Evolutionary conservation across 768 basidiomycete genomes (phyloP), one percentile per base, ranked within the genome.

Genomic region (Trametes sanguinea): DNA sequence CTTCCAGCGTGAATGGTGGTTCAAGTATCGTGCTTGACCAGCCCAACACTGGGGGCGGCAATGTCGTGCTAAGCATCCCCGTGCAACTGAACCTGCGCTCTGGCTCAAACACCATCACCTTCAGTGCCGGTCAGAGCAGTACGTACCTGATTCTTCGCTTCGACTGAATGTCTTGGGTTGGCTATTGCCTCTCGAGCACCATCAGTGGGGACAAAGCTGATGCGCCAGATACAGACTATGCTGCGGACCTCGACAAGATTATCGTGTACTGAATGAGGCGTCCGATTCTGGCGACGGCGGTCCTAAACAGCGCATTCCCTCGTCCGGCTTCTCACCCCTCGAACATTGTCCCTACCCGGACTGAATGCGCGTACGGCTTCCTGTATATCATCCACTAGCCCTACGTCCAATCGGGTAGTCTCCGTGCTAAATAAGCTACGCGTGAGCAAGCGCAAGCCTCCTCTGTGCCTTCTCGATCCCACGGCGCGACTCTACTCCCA

Each of bases 201-300:
- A 22, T 22, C 22, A 22, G 22, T 22, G 22, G 22, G 22, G 22
- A 11, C 35, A 6, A 37, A 6, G 6, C 35, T 37, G 35, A 37
- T 11, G 6, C 11, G 35, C 35, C 35, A 11, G 35, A 33, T 16
- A 56, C 67, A 84, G 84, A 75, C 65, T 86, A 81, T 69, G 85
- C 84, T 13, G 85, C 76, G 10, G 84, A 86, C 66, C 74, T 86
- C 42, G 85, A 86, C 73, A 85, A 80, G 73, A 84, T 86, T 65
- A 74, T 85, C 33, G 85, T 87, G 2, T 86, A 85, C 68, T 70
- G 64, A 68, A 22, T 13, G 40, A 32, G n/a, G n/a, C 10, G 39
- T 30, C 53, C 42, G 39, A 11, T n/a, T 30, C 17, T 43, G 14
- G 42, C 27, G 4, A 6, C 7, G 14, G 29, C 11, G 42, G 16